These are phyloP conservation scores for Dioszegia hungarica DNA, from an alignment of 768 basidiomycete genomes.

Conservation along the genomic window DNA sequence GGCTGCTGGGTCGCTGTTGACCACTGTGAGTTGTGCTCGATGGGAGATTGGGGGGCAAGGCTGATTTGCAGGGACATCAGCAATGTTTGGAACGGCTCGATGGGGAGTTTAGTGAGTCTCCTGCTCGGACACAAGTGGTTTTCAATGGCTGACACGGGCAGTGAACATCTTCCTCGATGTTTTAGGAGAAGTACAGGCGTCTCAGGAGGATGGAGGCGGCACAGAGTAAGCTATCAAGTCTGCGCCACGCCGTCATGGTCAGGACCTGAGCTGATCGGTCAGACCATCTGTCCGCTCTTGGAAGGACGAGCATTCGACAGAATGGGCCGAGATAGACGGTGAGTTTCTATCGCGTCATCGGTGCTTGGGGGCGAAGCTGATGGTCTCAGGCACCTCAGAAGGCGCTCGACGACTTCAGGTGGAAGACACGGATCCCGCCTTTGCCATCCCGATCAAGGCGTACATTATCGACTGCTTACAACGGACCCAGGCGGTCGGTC, in stretches of 20 bases:
- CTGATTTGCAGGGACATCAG: conserved; percentile 33
- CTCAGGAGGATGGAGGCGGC: conserved; percentile 18
- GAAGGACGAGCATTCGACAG: conserved; percentile 22
- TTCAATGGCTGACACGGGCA: conserved; percentile 7
- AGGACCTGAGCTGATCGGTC: conserved; percentile 2
- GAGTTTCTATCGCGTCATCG: neutral
- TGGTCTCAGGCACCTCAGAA: conserved; percentile 27
- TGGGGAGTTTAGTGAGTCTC: conserved; percentile 44
- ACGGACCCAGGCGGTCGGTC: conserved; percentile 32
- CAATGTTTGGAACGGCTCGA: conserved; percentile 42
- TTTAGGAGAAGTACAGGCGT: conserved; percentile 39
- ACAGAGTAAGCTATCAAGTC: conserved; percentile 28
- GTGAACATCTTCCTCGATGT: conserved; percentile 49
- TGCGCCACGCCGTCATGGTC: neutral
- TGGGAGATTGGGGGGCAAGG: neutral
- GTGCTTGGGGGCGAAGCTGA: neutral
- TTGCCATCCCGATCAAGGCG: conserved; percentile 21
- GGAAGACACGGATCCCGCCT: conserved; percentile 37
- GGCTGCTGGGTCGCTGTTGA: conserved; percentile 41
- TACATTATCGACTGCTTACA: conserved; percentile 32
- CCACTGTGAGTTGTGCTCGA: conserved; percentile 27
- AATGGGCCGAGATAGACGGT: conserved; percentile 32
- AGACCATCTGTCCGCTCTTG: conserved; percentile 27
- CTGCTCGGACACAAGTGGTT: neutral
- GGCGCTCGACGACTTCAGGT: conserved; percentile 22